Base-by-base conservation (phyloP, 306 rosid species). In the Ziziphus jujuba region DNA sequence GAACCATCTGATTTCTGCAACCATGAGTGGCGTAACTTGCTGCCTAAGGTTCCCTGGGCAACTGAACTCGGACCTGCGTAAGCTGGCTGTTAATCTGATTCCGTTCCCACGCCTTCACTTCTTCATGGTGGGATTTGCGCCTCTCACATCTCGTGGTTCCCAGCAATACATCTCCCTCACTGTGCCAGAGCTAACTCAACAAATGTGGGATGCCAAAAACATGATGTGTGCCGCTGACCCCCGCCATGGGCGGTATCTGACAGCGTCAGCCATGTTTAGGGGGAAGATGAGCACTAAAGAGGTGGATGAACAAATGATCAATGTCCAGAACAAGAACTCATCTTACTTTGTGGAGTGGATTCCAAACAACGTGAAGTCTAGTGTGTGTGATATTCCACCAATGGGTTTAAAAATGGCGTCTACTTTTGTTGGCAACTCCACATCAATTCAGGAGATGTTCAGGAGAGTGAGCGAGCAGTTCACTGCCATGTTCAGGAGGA, bases 221-320 rank as follows among this genome's bases (percentile, higher is more conserved):
- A 91, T 91, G 96, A 88, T 91, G 97, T 91, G 97, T 56, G 97
- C 97, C 15, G 97, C 97, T 54, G 97, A 91, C 65, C 97, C 97
- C 21, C 91, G 97, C 67, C 97, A 91, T 6, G 97, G 96, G 21
- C 84, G 97, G 4, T 91, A 91, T 84, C 84, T 91, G 77, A 91
- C 97, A 0, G 97, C 91, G 61, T 91, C 97, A 2, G 97, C 97
- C 31, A 91, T 88, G 97, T 91, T 91, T 75, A 81, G 97, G 74
- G 97, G 97, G 40, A 86, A 87, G 79, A 88, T 91, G 97, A 91
- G 97, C 87, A 91, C 97, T 63, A 91, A 91, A 71, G 97, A 91
- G 78, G 97, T 91, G 9, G 97, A 91, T 59, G 97, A 91, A 51
- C 97, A 91, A 77, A 86, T 91, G 82, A 91, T 91, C 81, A 88